Evolutionary conservation across 176 grass and related monocot genomes (phyloP).

Genomic region (Stipa capillata): DNA sequence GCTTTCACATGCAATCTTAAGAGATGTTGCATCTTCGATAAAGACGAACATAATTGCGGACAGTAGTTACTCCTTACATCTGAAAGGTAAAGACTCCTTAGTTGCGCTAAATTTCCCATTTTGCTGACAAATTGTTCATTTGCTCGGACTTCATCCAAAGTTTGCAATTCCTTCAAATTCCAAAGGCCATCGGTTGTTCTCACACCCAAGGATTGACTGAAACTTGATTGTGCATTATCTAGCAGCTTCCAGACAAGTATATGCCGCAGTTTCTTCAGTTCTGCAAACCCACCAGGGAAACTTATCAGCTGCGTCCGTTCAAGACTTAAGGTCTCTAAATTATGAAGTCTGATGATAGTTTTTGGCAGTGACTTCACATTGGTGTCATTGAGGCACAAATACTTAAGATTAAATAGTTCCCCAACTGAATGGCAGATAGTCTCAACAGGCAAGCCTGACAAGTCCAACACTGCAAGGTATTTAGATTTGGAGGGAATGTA

Average conservation of each 20-base stretch:
- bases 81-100: background rate
- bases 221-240: fast-evolving
- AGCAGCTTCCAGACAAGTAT: background rate
- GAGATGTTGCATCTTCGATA: conserved; percentile 7
- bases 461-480: conserved; percentile 33
- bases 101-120: conserved; percentile 9
- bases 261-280: conserved; percentile 22
- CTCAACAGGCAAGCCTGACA: conserved; percentile 10
- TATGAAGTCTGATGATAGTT: conserved; percentile 20
- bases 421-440: conserved; percentile 21
- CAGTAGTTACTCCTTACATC: background rate
- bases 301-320: background rate
- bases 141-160: background rate
- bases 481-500: background rate
- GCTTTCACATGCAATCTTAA: background rate
- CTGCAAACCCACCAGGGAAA: background rate
- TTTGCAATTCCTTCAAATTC: conserved; percentile 11
- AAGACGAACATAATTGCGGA: background rate
- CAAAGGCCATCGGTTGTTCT: background rate
- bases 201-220: background rate
- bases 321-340: conserved; percentile 49
- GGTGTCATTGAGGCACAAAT: conserved; percentile 24
- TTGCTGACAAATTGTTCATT: background rate
- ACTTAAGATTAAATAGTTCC: conserved; percentile 40
- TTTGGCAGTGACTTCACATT: conserved; percentile 40